These are phyloP conservation scores for Phytophthora sp. DNA, from an alignment of 352 stramenopile genomes.

Conservation along the genomic window DNA sequence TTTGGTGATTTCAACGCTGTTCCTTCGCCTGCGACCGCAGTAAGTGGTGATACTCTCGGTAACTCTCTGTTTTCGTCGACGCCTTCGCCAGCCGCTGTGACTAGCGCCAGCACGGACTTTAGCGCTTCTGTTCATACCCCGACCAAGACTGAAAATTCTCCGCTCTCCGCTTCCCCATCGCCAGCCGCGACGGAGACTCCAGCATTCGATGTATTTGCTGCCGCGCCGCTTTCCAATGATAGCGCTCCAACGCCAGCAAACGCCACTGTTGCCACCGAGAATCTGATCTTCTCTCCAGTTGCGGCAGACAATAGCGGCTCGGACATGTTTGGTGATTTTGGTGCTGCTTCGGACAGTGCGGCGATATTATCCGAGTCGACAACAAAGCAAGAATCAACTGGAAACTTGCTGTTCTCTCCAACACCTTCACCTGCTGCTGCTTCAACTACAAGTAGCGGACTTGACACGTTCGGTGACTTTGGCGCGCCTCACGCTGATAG, in stretches of 20 bases:
- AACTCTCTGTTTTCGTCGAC: constrained; percentile 20
- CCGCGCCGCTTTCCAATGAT: constrained; percentile 13
- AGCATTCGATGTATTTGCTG: constrained; percentile 35
- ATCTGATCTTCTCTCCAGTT: constrained; percentile 36
- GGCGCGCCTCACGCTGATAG: constrained; percentile 10
- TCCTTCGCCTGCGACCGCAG: constrained; percentile 6
- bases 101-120: constrained; percentile 18
- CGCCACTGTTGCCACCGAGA: constrained; percentile 13
- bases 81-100: constrained; percentile 21
- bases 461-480: constrained; percentile 29
- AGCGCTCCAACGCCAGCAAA: neutral
- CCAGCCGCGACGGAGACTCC: constrained; percentile 11
- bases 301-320: constrained; percentile 12
- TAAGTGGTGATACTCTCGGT: constrained; percentile 5
- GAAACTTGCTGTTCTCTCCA: constrained; percentile 24
- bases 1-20: constrained; percentile 36
- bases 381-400: constrained; percentile 12
- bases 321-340: constrained; percentile 28
- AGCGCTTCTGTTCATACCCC: constrained; percentile 8
- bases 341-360: constrained; percentile 15
- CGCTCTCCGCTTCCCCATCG: constrained; percentile 17
- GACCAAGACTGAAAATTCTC: constrained; percentile 14
- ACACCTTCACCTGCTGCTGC: constrained; percentile 21
- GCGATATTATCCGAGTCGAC: constrained; percentile 6
- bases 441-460: constrained; percentile 6